phyloP scores from a whole-genome alignment of 1,284 basidiomycete species.

The Rhodotorula mucilaginosa region DNA sequence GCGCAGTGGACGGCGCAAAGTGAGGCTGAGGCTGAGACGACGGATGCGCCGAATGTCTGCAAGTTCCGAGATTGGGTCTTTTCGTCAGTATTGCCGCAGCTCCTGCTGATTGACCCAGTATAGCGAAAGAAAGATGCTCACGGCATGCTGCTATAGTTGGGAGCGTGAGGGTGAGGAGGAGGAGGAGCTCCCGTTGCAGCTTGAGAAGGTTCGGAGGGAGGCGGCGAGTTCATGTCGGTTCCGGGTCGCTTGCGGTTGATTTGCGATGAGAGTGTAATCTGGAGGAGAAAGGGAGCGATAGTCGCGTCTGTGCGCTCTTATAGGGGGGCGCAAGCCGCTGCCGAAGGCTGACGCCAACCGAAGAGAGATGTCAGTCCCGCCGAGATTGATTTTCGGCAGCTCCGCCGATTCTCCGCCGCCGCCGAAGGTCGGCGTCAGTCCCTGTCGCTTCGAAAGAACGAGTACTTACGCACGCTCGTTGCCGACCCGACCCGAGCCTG shows the following conservation, averaged over 20 bases:
- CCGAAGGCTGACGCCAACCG: not conserved
- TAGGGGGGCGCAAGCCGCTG: not conserved
- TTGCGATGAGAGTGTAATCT: not conserved
- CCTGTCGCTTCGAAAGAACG: not conserved
- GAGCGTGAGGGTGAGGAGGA: not conserved
- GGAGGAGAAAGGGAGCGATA: not conserved
- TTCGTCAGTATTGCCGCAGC: not conserved
- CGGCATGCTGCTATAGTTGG: too few species aligned
- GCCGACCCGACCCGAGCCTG: too few species aligned
- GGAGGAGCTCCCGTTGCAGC: not conserved
- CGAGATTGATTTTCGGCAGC: not conserved
- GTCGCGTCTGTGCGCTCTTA: not conserved
- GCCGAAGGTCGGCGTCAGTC: not conserved
- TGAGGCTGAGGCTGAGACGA: not conserved
- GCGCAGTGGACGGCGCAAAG: not conserved
- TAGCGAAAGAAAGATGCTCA: not conserved
- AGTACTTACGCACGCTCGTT: too few species aligned
- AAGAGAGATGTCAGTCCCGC: too few species aligned
- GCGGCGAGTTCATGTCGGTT: not conserved
- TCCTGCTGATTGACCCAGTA: not conserved
- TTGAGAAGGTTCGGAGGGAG: not conserved
- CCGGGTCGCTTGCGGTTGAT: not conserved
- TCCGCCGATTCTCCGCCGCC: not conserved
- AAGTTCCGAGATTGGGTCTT: not conserved
- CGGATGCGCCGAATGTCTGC: not conserved